Evolutionary conservation across 1,139 yeast species (phyloP), one percentile per base, ranked within the genome.

Genomic region (Geotrichum fermentans): DNA sequence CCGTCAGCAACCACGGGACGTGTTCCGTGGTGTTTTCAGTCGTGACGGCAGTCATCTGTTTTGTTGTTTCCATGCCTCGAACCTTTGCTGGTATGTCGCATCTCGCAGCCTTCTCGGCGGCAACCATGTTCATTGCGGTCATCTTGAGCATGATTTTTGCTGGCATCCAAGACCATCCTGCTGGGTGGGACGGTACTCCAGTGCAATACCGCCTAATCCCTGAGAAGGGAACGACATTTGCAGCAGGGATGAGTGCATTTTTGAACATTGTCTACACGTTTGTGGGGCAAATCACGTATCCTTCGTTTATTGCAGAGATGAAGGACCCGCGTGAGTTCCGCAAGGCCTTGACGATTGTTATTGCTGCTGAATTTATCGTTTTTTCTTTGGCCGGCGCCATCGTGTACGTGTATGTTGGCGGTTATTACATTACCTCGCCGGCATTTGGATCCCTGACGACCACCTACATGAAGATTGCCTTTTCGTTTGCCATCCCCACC

Each of bases 211-310:
- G 63, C 39, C 61, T 75, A 28, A 76, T 79, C 76, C 80, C 82
- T 1, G 69, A 55, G 18, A 54, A 69, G 51, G 82, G 79, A 3
- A 76, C 80, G 18, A 69, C 75, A 5, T 79, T 70, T 54, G 82
- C 77, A n/a, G 60, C 65, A 24, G 82, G 71, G 3, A 77, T 78
- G 82, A 65, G 72, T 39, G 83, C 83, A 0, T 70, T 74, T 54
- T 68, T 79, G 58, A 79, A 79, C 63, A 79, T 79, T 55, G 78
- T 77, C 29, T 79, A 78, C 63, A 78, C 83, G 1, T 78, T 79
- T 63, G 83, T 78, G 29, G 84, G 83, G 4, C 83, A 79, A 62
- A 75, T 79, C 59, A 77, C 80, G 2, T 78, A 78, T 56, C 83
- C 83, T 0, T 77, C 81, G 14, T 78, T 79, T 61, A 79, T 79